A percentile compares a stretch with the other conserved stretches of the same genome.
These are phyloP conservation scores for Phytophthora pinifolia DNA, from an alignment of 352 stramenopile species.

Conservation along the genomic window DNA sequence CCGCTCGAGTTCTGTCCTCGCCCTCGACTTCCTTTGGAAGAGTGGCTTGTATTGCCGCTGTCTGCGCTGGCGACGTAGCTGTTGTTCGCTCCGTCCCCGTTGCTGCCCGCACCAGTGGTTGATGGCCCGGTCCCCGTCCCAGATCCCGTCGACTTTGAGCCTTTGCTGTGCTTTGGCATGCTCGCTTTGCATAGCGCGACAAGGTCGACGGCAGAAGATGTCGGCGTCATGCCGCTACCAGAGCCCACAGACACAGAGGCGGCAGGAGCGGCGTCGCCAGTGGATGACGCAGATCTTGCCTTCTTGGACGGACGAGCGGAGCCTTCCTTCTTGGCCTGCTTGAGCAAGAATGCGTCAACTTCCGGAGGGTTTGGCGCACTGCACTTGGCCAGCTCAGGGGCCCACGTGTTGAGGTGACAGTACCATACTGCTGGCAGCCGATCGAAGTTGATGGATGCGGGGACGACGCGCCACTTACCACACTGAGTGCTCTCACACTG, in stretches of 20 bases:
- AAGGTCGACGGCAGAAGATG: slow-evolving; percentile 21
- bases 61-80: slow-evolving; percentile 6
- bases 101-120: slow-evolving; percentile 5
- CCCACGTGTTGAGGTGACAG: slow-evolving; percentile 82
- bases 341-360: slow-evolving; percentile 66
- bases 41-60: neutral
- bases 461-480: slow-evolving; percentile 95
- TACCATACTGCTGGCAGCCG: slow-evolving; percentile 91
- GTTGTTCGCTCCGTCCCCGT: slow-evolving; percentile 11
- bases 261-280: slow-evolving; percentile 13
- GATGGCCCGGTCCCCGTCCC: slow-evolving; percentile 9
- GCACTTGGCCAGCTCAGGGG: slow-evolving; percentile 69
- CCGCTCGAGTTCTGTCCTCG: slow-evolving; percentile 5
- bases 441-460: slow-evolving; percentile 88
- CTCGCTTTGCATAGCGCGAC: slow-evolving; percentile 14
- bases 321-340: slow-evolving; percentile 59
- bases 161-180: slow-evolving; percentile 30
- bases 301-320: slow-evolving; percentile 55
- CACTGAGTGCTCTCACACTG: slow-evolving; percentile 94
- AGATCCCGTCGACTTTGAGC: slow-evolving; percentile 16
- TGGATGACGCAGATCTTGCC: slow-evolving; percentile 24
- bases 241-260: slow-evolving; percentile 12
- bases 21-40: slow-evolving; percentile 28
- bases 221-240: slow-evolving; percentile 12
- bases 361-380: slow-evolving; percentile 67